Evolutionary conservation across 2,329 filamentous ascomycete species (phyloP), one percentile per base, ranked within the genome.

Genomic region (Dryadomyces quercivorus): DNA sequence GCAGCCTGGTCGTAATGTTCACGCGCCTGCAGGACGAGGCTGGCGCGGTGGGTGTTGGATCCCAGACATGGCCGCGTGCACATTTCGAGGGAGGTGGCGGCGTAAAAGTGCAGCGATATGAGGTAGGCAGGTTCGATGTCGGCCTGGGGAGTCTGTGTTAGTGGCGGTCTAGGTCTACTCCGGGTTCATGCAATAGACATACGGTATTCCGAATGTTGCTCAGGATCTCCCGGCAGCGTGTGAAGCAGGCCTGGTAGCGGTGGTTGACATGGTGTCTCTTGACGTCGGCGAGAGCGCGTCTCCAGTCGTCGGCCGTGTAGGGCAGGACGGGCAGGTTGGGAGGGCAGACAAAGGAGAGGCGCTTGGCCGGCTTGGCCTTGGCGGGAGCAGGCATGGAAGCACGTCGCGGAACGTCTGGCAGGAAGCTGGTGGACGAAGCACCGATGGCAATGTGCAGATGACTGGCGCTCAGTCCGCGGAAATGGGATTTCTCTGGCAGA

Each of bases 61-160:
- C 70, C 65, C 16, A 71, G 70, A 8, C 80, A 66, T 40, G 72
- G 69, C 31, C 73, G 71, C 1, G 77, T 77, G 59, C 77, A 77
- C 68, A 76, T 75, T 61, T 82, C 79, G 45, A 79, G 70, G 15
- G 78, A 75, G n/a, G 71, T 75, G 20, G 79, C 79, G n/a, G 78
- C 78, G 58, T 81, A 82, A 63, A 82, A 81, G 63, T 80, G 74
- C 6, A 82, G 70, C 57, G 80, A 81, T 59, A 82, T 76, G 38
- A 80, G 68, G 61, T 81, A 75, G 7, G 76, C 67, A 2, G 77
- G 75, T 61, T 80, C 75, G 20, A 76, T 67, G 26, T 69, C 21
- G n/a, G 52, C 22, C 60, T 60, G 26, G 5, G n/a, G n/a, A n/a
- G n/a, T n/a, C n/a, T n/a, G n/a, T n/a, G n/a, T n/a, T n/a, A n/a